Conservation (phyloP, 2,329 filamentous ascomycete species). For the Shiraia bambusicola region DNA sequence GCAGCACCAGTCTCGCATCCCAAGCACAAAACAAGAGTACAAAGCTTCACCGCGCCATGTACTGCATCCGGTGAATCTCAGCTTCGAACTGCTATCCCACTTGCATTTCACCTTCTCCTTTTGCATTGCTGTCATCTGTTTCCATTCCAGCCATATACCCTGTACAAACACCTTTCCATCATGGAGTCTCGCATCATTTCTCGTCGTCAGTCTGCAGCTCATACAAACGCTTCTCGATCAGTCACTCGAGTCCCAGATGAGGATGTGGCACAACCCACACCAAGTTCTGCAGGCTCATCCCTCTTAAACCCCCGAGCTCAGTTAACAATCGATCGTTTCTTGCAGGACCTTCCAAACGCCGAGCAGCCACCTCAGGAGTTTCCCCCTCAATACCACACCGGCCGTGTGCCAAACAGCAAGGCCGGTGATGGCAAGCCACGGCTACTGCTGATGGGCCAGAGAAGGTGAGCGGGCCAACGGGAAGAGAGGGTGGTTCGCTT, state of each 20-base stretch:
- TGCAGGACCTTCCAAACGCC: constrained; percentile 47
- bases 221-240: constrained; percentile 13
- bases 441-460: constrained; percentile 89
- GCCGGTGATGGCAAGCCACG: constrained; percentile 71
- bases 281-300: constrained; percentile 28
- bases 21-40: constrained; percentile 21
- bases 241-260: constrained; percentile 15
- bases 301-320: constrained; percentile 43
- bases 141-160: constrained; percentile 33
- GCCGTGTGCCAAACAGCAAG: constrained; percentile 51
- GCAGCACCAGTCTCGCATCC: constrained; percentile 15
- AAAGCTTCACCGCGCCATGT: constrained; percentile 33
- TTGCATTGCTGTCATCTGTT: constrained; percentile 8
- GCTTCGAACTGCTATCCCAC: constrained; percentile 1
- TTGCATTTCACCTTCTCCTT: constrained; percentile 6
- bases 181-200: constrained; percentile 33
- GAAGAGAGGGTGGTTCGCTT: not conserved
- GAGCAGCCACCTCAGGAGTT: constrained; percentile 43
- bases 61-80: constrained; percentile 24
- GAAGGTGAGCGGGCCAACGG: constrained; percentile 62
- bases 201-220: constrained; percentile 20
- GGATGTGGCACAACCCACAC: constrained; percentile 6
- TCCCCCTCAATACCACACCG: constrained; percentile 45
- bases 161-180: constrained; percentile 30
- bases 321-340: constrained; percentile 47